Evolutionary conservation across 2,329 filamentous ascomycete species (phyloP).

Genomic region (Sporothrix humicola): DNA sequence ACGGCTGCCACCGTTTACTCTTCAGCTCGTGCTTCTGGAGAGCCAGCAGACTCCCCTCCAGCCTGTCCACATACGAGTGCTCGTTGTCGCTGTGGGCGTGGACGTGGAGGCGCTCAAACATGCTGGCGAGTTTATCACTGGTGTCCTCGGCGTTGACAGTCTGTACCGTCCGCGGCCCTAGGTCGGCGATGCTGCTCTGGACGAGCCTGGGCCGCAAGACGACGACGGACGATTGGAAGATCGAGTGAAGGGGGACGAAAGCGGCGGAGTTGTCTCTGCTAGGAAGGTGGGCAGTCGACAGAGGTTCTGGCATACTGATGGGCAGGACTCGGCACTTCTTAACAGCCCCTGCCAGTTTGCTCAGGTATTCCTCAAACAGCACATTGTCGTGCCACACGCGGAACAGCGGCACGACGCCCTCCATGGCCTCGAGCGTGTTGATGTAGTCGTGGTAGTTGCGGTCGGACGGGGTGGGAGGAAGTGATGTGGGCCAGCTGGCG

Average conservation of each 20-base stretch:
- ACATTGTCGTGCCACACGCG: constrained; percentile 26
- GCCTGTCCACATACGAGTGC: not conserved
- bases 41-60: not conserved
- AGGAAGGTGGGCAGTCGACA: not conserved
- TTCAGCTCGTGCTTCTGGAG: not conserved
- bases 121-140: not conserved
- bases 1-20: not conserved
- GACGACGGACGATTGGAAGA: constrained; percentile 18
- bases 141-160: not conserved
- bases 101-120: not conserved
- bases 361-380: constrained; percentile 18
- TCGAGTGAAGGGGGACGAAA: not conserved
- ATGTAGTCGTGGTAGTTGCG: constrained; percentile 1
- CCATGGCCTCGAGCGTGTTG: constrained; percentile 23
- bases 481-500: constrained; percentile 3
- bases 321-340: not conserved
- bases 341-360: not conserved
- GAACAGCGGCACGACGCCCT: not conserved
- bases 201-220: not conserved
- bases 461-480: not conserved
- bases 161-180: not conserved
- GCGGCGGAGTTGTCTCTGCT: not conserved
- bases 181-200: not conserved
- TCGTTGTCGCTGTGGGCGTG: not conserved
- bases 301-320: not conserved